These are phyloP conservation scores for Nakazawaea populi DNA, from an alignment of 805 yeast species.

Conservation along the genomic window DNA sequence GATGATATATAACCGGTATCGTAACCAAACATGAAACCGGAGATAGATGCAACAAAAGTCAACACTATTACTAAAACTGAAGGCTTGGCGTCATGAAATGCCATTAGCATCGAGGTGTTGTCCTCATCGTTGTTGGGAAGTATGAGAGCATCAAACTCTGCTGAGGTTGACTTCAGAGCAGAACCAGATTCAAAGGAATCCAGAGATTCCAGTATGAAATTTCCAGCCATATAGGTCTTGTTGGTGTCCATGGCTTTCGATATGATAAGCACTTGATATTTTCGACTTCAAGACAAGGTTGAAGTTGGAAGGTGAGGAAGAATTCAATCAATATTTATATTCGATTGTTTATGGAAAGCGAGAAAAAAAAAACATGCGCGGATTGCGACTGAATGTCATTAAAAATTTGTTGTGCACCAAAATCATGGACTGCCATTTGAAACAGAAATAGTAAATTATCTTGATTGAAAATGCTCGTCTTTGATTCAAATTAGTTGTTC, in stretches of 20 bases:
- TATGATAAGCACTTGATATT: too few species aligned
- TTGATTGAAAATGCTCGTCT: too few species aligned
- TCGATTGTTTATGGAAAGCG: too few species aligned
- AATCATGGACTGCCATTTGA: too few species aligned
- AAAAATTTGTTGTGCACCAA: too few species aligned
- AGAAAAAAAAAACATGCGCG: too few species aligned
- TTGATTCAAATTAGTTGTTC: too few species aligned
- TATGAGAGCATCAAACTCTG: constrained; percentile 12
- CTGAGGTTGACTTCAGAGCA: background rate
- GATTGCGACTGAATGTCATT: too few species aligned
- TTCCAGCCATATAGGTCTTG: constrained; percentile 7
- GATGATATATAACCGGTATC: constrained; percentile 97
- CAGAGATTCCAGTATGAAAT: background rate
- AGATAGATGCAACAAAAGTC: constrained; percentile 77
- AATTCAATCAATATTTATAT: too few species aligned
- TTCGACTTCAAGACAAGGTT: too few species aligned
- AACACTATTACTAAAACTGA: constrained; percentile 60
- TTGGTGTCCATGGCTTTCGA: background rate
- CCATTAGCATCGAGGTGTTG: constrained; percentile 38
- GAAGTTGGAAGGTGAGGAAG: too few species aligned
- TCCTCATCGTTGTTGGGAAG: constrained; percentile 42
- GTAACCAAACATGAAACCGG: constrained; percentile 96
- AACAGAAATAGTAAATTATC: too few species aligned
- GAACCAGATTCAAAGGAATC: background rate
- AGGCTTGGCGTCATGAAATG: constrained; percentile 45